phyloP scores from a whole-genome alignment of 2,329 filamentous ascomycete genomes.

The Endocalyx cinctus region DNA sequence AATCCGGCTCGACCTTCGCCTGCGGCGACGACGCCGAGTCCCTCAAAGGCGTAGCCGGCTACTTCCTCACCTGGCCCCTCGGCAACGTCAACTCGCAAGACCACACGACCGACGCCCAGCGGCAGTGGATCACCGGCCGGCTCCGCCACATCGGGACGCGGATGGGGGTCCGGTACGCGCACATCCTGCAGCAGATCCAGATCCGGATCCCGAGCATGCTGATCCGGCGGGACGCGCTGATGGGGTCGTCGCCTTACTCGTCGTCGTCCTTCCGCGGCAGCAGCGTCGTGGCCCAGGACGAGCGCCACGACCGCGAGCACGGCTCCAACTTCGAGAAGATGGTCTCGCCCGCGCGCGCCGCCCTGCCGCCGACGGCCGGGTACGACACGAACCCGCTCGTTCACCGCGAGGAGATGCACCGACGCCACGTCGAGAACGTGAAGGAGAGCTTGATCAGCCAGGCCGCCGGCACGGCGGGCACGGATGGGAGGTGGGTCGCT shows the following conservation, averaged over 20 bases:
- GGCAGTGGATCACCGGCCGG: slow-evolving; percentile 50
- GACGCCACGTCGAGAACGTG: slow-evolving; percentile 38
- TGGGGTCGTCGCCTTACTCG: slow-evolving; percentile 43
- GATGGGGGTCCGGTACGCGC: slow-evolving; percentile 55
- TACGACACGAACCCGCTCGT: slow-evolving; percentile 40
- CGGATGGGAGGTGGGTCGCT: slow-evolving; percentile 33
- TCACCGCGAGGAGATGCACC: slow-evolving; percentile 44
- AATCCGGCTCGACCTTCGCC: slow-evolving; percentile 41
- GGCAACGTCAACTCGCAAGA: slow-evolving; percentile 51
- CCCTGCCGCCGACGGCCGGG: slow-evolving; percentile 27
- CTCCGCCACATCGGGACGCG: slow-evolving; percentile 50
- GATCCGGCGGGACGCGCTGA: slow-evolving; percentile 49
- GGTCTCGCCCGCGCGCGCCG: slow-evolving; percentile 34
- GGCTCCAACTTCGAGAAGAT: slow-evolving; percentile 43
- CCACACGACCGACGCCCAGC: slow-evolving; percentile 54
- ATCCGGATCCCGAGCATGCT: slow-evolving; percentile 59
- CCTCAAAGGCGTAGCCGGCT: slow-evolving; percentile 52
- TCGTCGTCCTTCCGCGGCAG: too few relatives aligned
- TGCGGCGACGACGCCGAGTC: slow-evolving; percentile 47
- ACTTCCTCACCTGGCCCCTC: slow-evolving; percentile 57
- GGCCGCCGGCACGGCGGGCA: slow-evolving; percentile 32
- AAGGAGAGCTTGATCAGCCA: slow-evolving; percentile 38
- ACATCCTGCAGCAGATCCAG: slow-evolving; percentile 49
- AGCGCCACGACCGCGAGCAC: too few relatives aligned
- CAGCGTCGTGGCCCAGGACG: slow-evolving; percentile 35